Base-by-base conservation (phyloP, 495 filamentous ascomycete species). In the Daldinia childiae region DNA sequence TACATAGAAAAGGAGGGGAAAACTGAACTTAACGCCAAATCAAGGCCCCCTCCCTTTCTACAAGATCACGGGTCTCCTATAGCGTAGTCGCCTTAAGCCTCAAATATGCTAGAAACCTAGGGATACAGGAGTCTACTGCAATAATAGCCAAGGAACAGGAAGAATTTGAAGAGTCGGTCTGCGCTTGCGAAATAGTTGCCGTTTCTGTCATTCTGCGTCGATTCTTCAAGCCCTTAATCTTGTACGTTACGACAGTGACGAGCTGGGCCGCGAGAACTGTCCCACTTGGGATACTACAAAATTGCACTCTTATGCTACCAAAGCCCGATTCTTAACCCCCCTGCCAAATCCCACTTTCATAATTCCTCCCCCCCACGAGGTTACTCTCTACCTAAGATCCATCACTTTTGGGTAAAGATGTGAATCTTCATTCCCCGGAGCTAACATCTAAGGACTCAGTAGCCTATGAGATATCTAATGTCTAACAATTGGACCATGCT, bases 161-260 rank as follows among this genome's bases (percentile, higher is more conserved):
- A 51, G 15, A 19, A 14, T 57, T 54, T 56, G 34, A 62, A 72
- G 52, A 63, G 34, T 55, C 51, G 50, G 8, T 56, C n/a, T 62
- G 17, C 57, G 17, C 30, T 43, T 36, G 15, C 70, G 70, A 68
- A 73, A 55, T 73, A 64, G 17, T 73, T 73, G 34, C 70, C 69
- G 52, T 51, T 60, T 73, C 60, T 19, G 64, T 64, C 64, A 51
- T 39, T 43, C 24, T 64, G 54, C n/a, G 45, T 68, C 17, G 51
- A 63, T 24, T 72, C 55, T 61, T 48, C 29, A 66, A 48, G 62
- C 65, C 70, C 70, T 73, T 73, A 73, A 73, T 73, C 50, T 69
- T 69, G 65, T 55, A 34, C 65, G 51, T 39, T 73, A 52, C 62
- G 51, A 73, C 70, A 69, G 70, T 73, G 64, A 68, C 57, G 65